A percentile compares a stretch with the other conserved stretches of the same genome.
These are phyloP conservation scores for Pterocarpus santalinus DNA, from an alignment of 306 rosid species.

Conservation along the genomic window DNA sequence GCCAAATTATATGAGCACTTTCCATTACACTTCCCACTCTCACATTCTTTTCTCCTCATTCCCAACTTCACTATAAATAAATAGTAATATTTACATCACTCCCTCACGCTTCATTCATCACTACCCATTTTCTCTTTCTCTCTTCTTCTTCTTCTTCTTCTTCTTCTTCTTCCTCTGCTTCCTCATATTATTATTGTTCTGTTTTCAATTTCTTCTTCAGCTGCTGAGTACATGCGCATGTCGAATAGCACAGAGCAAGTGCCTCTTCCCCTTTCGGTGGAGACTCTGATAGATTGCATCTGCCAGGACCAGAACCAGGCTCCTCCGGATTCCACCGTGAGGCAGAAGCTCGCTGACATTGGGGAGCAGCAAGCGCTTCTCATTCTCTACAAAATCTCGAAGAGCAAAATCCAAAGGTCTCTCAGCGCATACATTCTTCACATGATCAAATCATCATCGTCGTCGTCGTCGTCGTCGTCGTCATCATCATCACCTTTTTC, in stretches of 20 bases:
- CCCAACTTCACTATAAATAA: too few species aligned
- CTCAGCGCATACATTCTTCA: not conserved
- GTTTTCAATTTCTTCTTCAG: too few species aligned
- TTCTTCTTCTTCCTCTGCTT: too few species aligned
- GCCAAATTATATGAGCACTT: too few species aligned
- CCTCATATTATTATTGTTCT: too few species aligned
- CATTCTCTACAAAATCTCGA: not conserved
- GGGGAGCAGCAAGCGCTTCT: not conserved
- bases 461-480: not conserved
- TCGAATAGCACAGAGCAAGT: not conserved
- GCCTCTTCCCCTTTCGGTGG: constrained; percentile 24
- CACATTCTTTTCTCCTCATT: too few species aligned
- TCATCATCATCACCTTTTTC: not conserved
- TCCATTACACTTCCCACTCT: too few species aligned
- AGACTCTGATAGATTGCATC: not conserved
- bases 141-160: not conserved
- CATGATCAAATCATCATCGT: not conserved
- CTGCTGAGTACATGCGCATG: not conserved
- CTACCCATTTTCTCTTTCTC: not conserved
- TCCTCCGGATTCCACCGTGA: not conserved
- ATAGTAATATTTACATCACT: not conserved
- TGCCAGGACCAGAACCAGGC: not conserved
- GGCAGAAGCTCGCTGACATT: not conserved
- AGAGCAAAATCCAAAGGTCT: not conserved
- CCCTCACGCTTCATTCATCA: not conserved